phyloP scores from a whole-genome alignment of 140 eudicot genomes.

The Erigeron philadelphicus region DNA sequence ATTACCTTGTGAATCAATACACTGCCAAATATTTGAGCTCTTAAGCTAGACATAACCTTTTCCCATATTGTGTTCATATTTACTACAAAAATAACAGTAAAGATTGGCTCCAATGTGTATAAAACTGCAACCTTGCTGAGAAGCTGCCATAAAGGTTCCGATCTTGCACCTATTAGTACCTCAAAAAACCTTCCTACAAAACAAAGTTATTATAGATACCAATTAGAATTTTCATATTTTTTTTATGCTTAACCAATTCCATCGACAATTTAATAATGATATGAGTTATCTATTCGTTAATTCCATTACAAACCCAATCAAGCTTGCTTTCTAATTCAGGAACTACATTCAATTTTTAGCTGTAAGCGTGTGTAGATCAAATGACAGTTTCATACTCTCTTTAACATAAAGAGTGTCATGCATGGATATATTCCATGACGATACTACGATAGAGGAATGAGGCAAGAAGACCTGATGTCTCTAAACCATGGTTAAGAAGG shows the following conservation, averaged over 20 bases:
- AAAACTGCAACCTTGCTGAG: constrained; percentile 59
- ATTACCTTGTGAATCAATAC: constrained; percentile 82
- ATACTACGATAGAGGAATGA: too few relatives aligned
- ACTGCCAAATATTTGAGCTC: constrained; percentile 88
- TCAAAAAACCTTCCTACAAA: constrained; percentile 88
- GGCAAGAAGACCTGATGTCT: too few relatives aligned
- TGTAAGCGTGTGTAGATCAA: too few relatives aligned
- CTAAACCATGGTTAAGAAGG: too few relatives aligned
- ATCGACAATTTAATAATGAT: too few relatives aligned
- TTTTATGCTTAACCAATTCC: too few relatives aligned
- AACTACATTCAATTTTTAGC: neutral
- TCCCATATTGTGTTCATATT: constrained; percentile 92
- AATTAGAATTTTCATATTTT: neutral
- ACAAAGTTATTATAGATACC: constrained; percentile 15
- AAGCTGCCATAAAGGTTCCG: constrained; percentile 76
- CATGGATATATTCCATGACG: too few relatives aligned
- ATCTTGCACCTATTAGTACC: constrained; percentile 70
- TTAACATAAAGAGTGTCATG: too few relatives aligned
- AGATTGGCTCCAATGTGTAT: constrained; percentile 81
- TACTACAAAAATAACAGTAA: constrained; percentile 68
- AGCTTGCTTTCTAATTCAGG: neutral
- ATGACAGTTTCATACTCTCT: too few relatives aligned
- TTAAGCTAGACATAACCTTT: constrained; percentile 92
- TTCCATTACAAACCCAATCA: neutral
- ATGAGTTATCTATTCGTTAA: too few relatives aligned